Evolutionary conservation across 2,329 filamentous ascomycete species (phyloP).

Genomic region (Gremmenia infestans): DNA sequence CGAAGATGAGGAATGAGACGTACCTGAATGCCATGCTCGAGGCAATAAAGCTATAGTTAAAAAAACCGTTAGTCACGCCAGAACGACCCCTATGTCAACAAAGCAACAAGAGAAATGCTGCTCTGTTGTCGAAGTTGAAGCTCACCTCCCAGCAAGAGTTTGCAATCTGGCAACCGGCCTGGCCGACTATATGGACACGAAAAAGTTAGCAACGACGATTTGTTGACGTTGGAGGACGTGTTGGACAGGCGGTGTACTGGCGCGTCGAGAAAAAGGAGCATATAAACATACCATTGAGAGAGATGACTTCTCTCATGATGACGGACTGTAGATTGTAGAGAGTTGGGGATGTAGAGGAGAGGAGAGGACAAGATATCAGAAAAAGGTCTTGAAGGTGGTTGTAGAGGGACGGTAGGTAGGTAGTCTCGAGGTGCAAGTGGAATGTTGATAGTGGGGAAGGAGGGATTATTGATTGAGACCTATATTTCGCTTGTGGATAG

Average conservation of each 20-base stretch:
- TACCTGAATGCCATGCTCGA: constrained; percentile 99
- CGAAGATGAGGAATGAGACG: constrained; percentile 32
- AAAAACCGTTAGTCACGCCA: constrained; percentile 26
- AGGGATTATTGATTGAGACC: not conserved
- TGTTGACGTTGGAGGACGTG: constrained; percentile 16
- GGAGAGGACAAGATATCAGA: not conserved
- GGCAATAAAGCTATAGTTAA: constrained; percentile 83
- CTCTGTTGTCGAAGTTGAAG: constrained; percentile 31
- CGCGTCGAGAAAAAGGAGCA: constrained; percentile 26
- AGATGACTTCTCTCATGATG: constrained; percentile 99
- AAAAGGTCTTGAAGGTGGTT: constrained; percentile 12
- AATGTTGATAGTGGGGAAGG: constrained; percentile 22
- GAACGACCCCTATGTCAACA: constrained; percentile 5
- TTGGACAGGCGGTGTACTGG: constrained; percentile 36
- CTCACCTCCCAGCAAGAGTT: constrained; percentile 99
- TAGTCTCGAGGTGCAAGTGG: constrained; percentile 1
- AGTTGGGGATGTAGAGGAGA: constrained; percentile 21
- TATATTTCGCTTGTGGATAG: no score
- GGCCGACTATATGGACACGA: constrained; percentile 68
- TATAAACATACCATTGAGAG: constrained; percentile 85
- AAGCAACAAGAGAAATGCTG: constrained; percentile 20
- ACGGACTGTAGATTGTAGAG: constrained; percentile 30
- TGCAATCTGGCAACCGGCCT: constrained; percentile 99
- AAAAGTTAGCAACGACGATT: constrained; percentile 23
- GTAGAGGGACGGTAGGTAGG: not conserved